phyloP scores from a whole-genome alignment of 1,284 basidiomycete species.

The Veloporphyrellus conicus region DNA sequence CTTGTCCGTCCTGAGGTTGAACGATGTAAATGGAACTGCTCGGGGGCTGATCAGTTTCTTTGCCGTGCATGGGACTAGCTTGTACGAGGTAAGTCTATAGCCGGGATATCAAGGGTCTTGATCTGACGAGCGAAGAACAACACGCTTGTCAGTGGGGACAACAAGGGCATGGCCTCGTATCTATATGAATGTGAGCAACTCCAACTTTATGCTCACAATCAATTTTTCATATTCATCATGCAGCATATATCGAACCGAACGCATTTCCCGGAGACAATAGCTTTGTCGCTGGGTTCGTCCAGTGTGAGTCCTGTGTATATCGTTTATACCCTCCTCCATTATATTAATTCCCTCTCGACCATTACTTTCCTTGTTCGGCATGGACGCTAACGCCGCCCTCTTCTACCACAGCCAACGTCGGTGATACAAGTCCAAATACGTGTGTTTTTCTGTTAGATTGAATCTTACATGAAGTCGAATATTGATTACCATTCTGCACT shows the following conservation, averaged over 20 bases:
- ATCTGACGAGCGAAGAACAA: constrained; percentile 56
- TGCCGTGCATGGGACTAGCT: constrained; percentile 75
- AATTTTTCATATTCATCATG: too few species aligned
- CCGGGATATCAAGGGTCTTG: too few species aligned
- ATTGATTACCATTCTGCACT: background rate
- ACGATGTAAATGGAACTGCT: constrained; percentile 51
- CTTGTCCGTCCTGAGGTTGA: constrained; percentile 61
- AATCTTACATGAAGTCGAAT: too few species aligned
- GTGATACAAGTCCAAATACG: constrained; percentile 76
- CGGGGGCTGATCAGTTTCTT: constrained; percentile 73
- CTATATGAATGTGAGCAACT: constrained; percentile 59
- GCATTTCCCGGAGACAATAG: constrained; percentile 63
- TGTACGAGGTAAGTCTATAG: constrained; percentile 54
- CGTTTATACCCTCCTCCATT: too few species aligned
- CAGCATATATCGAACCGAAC: constrained; percentile 59
- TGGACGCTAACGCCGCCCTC: constrained; percentile 2
- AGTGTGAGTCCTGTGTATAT: constrained; percentile 50
- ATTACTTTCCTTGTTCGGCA: too few species aligned
- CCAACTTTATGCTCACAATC: background rate
- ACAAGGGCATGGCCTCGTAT: constrained; percentile 80
- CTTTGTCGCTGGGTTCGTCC: constrained; percentile 74
- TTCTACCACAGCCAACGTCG: constrained; percentile 58
- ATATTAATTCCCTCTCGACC: too few species aligned
- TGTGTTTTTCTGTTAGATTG: too few species aligned
- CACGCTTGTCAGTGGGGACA: constrained; percentile 70